Percentiles rank a stretch among this genome's conserved stretches.
Evolutionary conservation across 1,284 basidiomycete genomes (phyloP).

Genomic region (Ustilago bromivora): DNA sequence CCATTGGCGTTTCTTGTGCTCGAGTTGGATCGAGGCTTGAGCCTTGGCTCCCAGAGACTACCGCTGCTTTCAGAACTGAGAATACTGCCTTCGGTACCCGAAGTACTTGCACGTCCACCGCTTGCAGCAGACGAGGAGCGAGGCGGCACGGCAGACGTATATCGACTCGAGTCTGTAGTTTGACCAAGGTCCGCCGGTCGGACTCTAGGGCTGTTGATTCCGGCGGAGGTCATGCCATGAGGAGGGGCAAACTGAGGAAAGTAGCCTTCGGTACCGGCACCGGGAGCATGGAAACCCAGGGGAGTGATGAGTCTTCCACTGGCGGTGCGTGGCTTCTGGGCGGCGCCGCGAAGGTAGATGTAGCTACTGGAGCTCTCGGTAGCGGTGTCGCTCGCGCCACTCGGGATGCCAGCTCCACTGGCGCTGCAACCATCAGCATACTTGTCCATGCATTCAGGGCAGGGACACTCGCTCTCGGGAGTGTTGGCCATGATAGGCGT

Average conservation of each 20-base stretch:
- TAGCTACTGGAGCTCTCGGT: conserved; percentile 59
- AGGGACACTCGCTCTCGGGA: conserved; percentile 60
- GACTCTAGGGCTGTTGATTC: conserved; percentile 23
- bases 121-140: conserved; percentile 48
- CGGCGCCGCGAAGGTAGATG: conserved; percentile 32
- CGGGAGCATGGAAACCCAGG: conserved; percentile 48
- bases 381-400: conserved; percentile 63
- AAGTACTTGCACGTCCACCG: conserved; percentile 37
- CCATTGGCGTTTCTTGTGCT: conserved; percentile 10
- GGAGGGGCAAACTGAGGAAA: conserved; percentile 40
- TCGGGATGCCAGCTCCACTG: conserved; percentile 55
- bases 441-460: conserved; percentile 61
- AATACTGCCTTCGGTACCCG: conserved; percentile 53
- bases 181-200: conserved; percentile 15
- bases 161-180: conserved; percentile 1
- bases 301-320: conserved; percentile 63
- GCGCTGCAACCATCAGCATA: conserved; percentile 47
- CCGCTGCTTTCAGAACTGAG: conserved; percentile 46
- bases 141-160: conserved; percentile 12
- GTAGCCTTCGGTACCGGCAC: conserved; percentile 47
- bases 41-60: conserved; percentile 54
- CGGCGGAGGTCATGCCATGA: conserved; percentile 19
- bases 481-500: conserved; percentile 29
- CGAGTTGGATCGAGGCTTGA: conserved; percentile 37
- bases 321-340: conserved; percentile 54